Percentiles rank a stretch among this genome's conserved stretches.
phyloP scores from a whole-genome alignment of 2,329 filamentous ascomycete genomes.

The Colletotrichum cordylinicola region DNA sequence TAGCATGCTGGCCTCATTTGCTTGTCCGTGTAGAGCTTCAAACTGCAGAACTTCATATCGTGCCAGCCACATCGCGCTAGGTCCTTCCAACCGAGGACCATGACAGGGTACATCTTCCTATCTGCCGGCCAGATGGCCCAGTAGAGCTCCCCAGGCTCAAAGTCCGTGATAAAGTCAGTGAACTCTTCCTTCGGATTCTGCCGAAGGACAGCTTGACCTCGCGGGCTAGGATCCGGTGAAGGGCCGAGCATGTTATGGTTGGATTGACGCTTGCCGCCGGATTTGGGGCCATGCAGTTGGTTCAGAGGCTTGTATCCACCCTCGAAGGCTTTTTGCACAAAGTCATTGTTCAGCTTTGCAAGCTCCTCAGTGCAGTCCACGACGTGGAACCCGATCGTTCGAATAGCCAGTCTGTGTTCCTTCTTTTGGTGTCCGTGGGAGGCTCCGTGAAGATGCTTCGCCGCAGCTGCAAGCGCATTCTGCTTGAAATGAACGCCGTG shows the following conservation, averaged over 20 bases:
- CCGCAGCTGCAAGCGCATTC: conserved; percentile 18
- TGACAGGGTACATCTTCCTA: conserved; percentile 19
- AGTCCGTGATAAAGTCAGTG: conserved; percentile 16
- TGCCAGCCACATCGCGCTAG: conserved; percentile 9
- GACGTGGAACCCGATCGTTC: conserved; percentile 21
- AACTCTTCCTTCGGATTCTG: background rate
- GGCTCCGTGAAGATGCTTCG: conserved; percentile 21
- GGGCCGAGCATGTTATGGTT: background rate
- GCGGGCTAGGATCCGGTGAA: background rate
- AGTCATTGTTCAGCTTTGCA: conserved; percentile 19
- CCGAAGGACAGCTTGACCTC: background rate
- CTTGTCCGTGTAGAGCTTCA: conserved; percentile 1
- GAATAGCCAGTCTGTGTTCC: conserved; percentile 10
- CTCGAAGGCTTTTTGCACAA: conserved; percentile 17
- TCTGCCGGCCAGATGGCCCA: conserved; percentile 17
- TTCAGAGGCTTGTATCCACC: conserved; percentile 23
- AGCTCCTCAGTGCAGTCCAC: conserved; percentile 19
- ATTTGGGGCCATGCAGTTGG: conserved; percentile 16
- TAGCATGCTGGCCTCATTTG: conserved; percentile 16
- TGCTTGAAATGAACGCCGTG: conserved; percentile 25
- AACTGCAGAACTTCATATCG: conserved; percentile 3
- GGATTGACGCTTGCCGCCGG: conserved; percentile 15
- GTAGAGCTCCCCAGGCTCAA: conserved; percentile 22
- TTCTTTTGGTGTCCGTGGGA: conserved; percentile 19
- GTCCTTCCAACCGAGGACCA: conserved; percentile 24